Conservation (phyloP, 305 asterid genomes). For the Fraxinus sp. region DNA sequence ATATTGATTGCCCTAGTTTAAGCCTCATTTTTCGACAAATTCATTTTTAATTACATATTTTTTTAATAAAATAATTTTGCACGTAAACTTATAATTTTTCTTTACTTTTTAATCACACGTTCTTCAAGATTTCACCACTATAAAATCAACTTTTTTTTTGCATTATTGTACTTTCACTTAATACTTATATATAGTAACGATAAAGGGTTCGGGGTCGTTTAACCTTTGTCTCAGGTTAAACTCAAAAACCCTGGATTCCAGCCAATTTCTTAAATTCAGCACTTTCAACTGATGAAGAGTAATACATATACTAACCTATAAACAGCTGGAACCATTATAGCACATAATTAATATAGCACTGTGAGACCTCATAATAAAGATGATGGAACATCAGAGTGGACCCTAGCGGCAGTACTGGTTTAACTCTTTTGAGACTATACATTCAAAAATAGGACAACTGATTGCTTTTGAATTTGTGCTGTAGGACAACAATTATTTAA, state of each 20-base stretch:
- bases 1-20: background rate
- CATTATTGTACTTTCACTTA: too few relatives aligned
- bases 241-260: background rate
- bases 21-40: too few relatives aligned
- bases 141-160: too few relatives aligned
- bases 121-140: too few relatives aligned
- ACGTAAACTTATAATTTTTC: too few relatives aligned
- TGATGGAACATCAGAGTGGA: conserved; percentile 17
- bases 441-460: conserved; percentile 24
- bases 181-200: background rate
- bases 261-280: background rate
- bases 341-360: background rate
- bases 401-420: conserved; percentile 17
- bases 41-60: too few relatives aligned
- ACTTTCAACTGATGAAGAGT: background rate
- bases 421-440: conserved; percentile 5
- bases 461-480: conserved; percentile 31
- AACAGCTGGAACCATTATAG: conserved; percentile 36
- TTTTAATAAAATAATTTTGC: too few relatives aligned
- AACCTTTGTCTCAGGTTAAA: background rate
- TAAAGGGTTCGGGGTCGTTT: background rate
- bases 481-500: conserved; percentile 23
- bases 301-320: background rate
- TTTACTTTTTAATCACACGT: too few relatives aligned
- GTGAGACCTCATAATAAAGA: conserved; percentile 2